Evolutionary conservation across 768 basidiomycete genomes (phyloP).

Genomic region (Boletus pseudo-olivaceus): DNA sequence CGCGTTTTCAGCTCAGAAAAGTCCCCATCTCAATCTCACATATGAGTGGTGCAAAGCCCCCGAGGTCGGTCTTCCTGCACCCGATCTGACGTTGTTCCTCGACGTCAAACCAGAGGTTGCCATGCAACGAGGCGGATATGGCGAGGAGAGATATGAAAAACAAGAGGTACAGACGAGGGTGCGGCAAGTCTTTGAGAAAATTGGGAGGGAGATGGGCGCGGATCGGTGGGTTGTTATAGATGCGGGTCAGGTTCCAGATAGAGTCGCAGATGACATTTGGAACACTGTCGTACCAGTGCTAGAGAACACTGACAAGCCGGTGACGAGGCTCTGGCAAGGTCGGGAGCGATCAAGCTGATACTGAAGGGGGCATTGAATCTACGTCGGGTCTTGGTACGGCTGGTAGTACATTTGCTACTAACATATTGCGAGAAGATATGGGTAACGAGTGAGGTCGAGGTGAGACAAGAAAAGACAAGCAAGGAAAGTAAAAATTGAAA

Average conservation of each 20-base stretch:
- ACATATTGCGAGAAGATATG: slow-evolving; percentile 18
- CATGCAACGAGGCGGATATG: slow-evolving; percentile 70
- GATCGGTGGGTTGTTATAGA: slow-evolving; percentile 57
- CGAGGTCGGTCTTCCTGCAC: slow-evolving; percentile 83
- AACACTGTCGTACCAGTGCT: slow-evolving; percentile 41
- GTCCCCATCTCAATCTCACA: slow-evolving; percentile 41
- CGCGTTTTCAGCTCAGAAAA: slow-evolving; percentile 74
- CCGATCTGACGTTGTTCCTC: slow-evolving; percentile 86
- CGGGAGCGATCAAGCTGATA: neutral
- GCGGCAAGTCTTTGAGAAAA: slow-evolving; percentile 51
- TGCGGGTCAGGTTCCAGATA: slow-evolving; percentile 49
- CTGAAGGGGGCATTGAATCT: neutral
- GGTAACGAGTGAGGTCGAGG: slow-evolving; percentile 17
- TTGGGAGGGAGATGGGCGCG: slow-evolving; percentile 49
- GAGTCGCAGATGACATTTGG: slow-evolving; percentile 58
- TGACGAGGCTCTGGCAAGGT: slow-evolving; percentile 51
- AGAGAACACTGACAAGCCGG: slow-evolving; percentile 35
- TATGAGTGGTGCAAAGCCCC: slow-evolving; percentile 85
- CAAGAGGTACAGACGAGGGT: slow-evolving; percentile 71
- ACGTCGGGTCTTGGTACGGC: slow-evolving; percentile 4
- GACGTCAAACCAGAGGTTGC: slow-evolving; percentile 73
- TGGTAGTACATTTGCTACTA: slow-evolving; percentile 26
- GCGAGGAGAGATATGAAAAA: slow-evolving; percentile 84
- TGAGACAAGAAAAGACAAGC: slow-evolving; percentile 10
- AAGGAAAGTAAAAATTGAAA: slow-evolving; percentile 3